Percentiles rank a stretch among this genome's conserved stretches.
Evolutionary conservation across 108 stramenopile genomes (phyloP).

Genomic region (Nitzschia sp.): DNA sequence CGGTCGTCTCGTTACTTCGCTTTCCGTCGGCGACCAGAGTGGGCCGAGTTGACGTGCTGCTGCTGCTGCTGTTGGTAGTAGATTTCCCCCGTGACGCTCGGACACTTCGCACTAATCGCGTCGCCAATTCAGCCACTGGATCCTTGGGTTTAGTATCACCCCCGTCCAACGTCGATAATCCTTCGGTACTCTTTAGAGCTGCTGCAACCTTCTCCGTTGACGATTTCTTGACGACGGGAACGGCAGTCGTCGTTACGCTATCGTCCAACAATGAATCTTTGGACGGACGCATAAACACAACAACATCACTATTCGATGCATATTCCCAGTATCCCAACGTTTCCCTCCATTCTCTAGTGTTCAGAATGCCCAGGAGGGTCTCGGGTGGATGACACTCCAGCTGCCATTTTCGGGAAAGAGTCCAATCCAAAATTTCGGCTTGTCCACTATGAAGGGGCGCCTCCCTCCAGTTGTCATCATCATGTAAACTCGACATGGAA

Average conservation of each 20-base stretch:
- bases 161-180: neutral
- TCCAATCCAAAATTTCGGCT: conserved; percentile 18
- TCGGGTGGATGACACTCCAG: conserved; percentile 5
- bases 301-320: neutral
- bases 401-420: neutral
- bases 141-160: neutral
- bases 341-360: neutral
- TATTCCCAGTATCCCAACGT: neutral
- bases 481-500: conserved; percentile 15
- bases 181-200: neutral
- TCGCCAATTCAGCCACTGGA: neutral
- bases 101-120: neutral
- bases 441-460: conserved; percentile 17
- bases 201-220: neutral
- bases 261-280: neutral
- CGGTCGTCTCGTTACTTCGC: neutral
- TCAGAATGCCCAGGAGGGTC: neutral
- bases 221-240: neutral
- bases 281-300: neutral
- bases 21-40: neutral
- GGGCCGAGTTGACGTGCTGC: too few species aligned
- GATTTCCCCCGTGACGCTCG: neutral
- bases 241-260: neutral
- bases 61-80: neutral
- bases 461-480: conserved; percentile 27